These are phyloP conservation scores for Fusarium foetens DNA, from an alignment of 2,329 filamentous ascomycete genomes.

Conservation along the genomic window DNA sequence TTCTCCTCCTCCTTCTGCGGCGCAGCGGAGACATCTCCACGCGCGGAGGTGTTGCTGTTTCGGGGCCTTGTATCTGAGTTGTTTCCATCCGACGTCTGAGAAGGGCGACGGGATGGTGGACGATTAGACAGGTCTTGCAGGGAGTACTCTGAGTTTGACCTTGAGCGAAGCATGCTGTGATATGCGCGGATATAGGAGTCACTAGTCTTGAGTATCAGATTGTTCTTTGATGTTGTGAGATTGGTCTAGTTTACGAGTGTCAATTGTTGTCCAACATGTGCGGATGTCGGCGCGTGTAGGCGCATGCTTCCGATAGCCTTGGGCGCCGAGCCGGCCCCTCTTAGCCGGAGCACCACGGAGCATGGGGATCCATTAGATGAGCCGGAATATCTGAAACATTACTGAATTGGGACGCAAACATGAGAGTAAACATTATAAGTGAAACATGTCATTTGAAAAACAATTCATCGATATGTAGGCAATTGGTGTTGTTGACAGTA, in stretches of 20 bases:
- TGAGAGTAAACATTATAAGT: background rate
- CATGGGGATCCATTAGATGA: background rate
- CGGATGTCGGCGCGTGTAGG: constrained; percentile 27
- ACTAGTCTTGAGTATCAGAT: background rate
- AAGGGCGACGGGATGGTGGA: background rate
- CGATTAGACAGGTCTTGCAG: constrained; percentile 33
- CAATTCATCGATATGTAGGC: background rate
- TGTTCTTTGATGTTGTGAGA: background rate
- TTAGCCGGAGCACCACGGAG: constrained; percentile 14
- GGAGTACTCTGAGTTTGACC: constrained; percentile 37
- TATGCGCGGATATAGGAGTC: background rate
- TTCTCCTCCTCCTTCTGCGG: constrained; percentile 24
- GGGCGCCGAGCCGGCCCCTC: constrained; percentile 29
- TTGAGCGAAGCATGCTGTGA: constrained; percentile 20
- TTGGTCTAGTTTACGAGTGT: constrained; percentile 1
- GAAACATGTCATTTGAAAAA: background rate
- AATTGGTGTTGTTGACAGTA: background rate
- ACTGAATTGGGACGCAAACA: background rate
- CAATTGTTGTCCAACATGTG: constrained; percentile 3
- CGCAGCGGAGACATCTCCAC: constrained; percentile 39
- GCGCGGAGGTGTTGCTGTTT: constrained; percentile 12
- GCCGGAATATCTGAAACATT: constrained; percentile 4
- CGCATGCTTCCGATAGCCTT: constrained; percentile 13
- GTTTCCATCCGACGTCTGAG: background rate
- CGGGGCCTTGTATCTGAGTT: constrained; percentile 2